phyloP scores from a whole-genome alignment of 805 yeast genomes.

The Nakazawaea holstii region DNA sequence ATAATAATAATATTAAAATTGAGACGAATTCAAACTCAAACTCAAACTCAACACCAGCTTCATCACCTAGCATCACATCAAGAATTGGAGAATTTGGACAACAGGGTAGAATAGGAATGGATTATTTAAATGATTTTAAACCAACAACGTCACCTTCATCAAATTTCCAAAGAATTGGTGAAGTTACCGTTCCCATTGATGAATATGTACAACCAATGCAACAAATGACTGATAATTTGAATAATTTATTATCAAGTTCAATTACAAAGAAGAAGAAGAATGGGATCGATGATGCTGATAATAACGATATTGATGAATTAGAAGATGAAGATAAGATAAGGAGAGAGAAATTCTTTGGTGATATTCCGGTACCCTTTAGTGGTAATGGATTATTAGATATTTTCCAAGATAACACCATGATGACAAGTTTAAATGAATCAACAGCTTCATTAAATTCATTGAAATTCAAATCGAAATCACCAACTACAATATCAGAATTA shows the following conservation, averaged over 20 bases:
- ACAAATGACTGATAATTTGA: constrained; percentile 27
- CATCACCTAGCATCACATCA: too few relatives aligned
- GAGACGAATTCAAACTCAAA: too few relatives aligned
- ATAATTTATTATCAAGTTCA: constrained; percentile 20
- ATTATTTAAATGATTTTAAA: constrained; percentile 7
- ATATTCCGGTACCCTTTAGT: constrained; percentile 7
- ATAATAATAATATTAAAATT: too few relatives aligned
- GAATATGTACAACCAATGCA: constrained; percentile 31
- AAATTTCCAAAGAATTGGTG: constrained; percentile 2
- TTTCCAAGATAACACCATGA: neutral
- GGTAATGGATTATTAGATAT: constrained; percentile 8
- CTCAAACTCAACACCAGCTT: too few relatives aligned
- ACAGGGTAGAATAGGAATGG: constrained; percentile 9
- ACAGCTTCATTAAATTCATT: neutral
- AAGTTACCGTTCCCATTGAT: constrained; percentile 16
- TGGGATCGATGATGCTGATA: neutral
- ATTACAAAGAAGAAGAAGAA: too few relatives aligned
- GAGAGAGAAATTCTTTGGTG: neutral
- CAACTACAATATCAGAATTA: constrained; percentile 1
- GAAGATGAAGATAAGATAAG: neutral
- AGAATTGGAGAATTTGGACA: too few relatives aligned
- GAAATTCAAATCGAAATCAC: neutral
- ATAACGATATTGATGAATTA: neutral
- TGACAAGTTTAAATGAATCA: neutral
- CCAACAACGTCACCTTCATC: constrained; percentile 5